Conservation (phyloP, 345 rosid genomes). For the Citrus cavaleriei region DNA sequence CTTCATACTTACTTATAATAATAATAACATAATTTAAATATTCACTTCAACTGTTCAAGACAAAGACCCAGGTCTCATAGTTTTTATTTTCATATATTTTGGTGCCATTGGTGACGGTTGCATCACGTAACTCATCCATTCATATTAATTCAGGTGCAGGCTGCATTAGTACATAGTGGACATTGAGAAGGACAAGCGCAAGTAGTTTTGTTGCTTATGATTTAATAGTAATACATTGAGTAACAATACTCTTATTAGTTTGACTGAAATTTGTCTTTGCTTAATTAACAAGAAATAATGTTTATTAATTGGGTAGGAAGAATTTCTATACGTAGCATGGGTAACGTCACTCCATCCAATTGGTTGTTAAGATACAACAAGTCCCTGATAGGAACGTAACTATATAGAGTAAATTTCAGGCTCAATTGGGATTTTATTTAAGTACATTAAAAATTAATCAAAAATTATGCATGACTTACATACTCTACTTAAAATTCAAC, state of each 20-base stretch:
- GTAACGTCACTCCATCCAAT: slow-evolving; percentile 28
- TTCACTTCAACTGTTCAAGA: slow-evolving; percentile 23
- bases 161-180: neutral
- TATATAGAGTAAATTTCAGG: neutral
- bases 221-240: slow-evolving; percentile 12
- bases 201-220: slow-evolving; percentile 18
- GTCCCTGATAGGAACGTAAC: slow-evolving; percentile 16
- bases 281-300: slow-evolving; percentile 8
- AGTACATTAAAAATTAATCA: slow-evolving; percentile 22
- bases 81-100: slow-evolving; percentile 8
- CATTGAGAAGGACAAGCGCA: slow-evolving; percentile 11
- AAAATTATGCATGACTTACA: slow-evolving; percentile 3
- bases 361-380: slow-evolving; percentile 33
- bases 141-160: neutral
- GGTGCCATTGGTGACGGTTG: slow-evolving; percentile 32
- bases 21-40: neutral
- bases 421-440: neutral
- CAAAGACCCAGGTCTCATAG: slow-evolving; percentile 18
- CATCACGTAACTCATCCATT: slow-evolving; percentile 24
- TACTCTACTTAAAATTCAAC: neutral
- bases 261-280: slow-evolving; percentile 31
- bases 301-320: slow-evolving; percentile 10
- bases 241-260: slow-evolving; percentile 25
- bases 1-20: slow-evolving; percentile 36
- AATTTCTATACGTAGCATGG: slow-evolving; percentile 38